Base-by-base conservation (phyloP, 345 rosid genomes). In the Sonneratia alba region DNA sequence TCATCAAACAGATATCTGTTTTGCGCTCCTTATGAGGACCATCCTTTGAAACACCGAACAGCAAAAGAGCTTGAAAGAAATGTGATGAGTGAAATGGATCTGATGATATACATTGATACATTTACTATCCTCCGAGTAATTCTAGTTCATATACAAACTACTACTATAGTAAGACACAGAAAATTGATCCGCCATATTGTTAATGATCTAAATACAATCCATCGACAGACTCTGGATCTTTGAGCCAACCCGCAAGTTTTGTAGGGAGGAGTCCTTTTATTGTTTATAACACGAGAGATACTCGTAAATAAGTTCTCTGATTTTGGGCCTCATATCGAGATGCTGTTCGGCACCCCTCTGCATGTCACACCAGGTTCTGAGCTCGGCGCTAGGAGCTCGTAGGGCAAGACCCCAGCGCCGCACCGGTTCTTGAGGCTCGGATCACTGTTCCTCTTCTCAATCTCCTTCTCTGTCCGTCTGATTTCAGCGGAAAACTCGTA, bases 291-390 rank as follows among this genome's bases (percentile, higher is more conserved):
- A 5, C 14, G 36, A 7, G 64, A 9, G n/a, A 59, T 24, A 7
- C 53, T 14, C 32, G 3, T 59, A 59, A 6, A 7, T 12, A 10
- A 40, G 32, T 9, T 42, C 32, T 27, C 11, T 38, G 18, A 12
- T 27, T n/a, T 40, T 34, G 24, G 43, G 49, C 70, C 43, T 89
- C 84, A 96, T 68, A 92, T 96, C 0, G 99, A 89, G 18, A 92
- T 91, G 64, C 99, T 96, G 74, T 96, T 96, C 6, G 99, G 99
- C 22, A 96, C 91, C 0, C 99, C 99, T 82, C 97, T 85, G 75
- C 99, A 96, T 22, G 99, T 96, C 51, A 92, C 99, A 0, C 99
- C 99, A 0, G 99, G 97, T 3, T 77, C 97, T 6, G 99, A 96
- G 79, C 89, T 92, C 0, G 99, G 98, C 34, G 88, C 84, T 19